Conservation (phyloP, 2,329 filamentous ascomycete species). For the Taxawa tesnikishii region DNA sequence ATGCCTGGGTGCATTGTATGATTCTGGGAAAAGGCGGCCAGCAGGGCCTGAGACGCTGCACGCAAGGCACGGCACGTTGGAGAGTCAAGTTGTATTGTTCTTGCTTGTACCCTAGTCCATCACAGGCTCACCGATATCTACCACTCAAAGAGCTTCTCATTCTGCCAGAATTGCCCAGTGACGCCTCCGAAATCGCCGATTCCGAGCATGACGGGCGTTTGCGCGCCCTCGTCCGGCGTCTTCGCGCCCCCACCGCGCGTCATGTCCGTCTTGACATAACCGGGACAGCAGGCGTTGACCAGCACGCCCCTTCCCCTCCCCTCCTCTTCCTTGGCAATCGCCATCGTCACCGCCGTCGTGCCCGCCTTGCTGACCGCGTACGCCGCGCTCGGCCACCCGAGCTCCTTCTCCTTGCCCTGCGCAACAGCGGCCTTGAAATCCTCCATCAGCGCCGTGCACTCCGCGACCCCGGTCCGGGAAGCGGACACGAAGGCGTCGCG, state of each 20-base stretch:
- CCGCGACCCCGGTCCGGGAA: conserved; percentile 23
- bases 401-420: conserved; percentile 31
- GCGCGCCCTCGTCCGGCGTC: conserved; percentile 21
- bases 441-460: conserved; percentile 37
- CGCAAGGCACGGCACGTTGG: too few relatives aligned
- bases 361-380: conserved; percentile 33
- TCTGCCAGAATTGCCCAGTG: conserved; percentile 22
- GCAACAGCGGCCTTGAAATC: conserved; percentile 35
- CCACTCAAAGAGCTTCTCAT: conserved; percentile 21
- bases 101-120: too few relatives aligned
- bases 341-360: conserved; percentile 22
- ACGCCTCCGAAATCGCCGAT: conserved; percentile 19
- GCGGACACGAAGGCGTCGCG: conserved; percentile 29
- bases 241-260: conserved; percentile 21
- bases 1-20: too few relatives aligned
- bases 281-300: conserved; percentile 23
- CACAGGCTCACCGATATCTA: too few relatives aligned
- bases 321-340: conserved; percentile 17
- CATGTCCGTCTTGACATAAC: conserved; percentile 26
- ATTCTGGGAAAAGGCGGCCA: too few relatives aligned
- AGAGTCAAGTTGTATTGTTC: too few relatives aligned
- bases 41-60: too few relatives aligned
- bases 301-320: conserved; percentile 14
- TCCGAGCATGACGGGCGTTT: conserved; percentile 22
- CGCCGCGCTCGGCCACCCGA: conserved; percentile 37